A percentile compares a stretch with the other conserved stretches of the same genome.
phyloP scores from a whole-genome alignment of 768 basidiomycete genomes.

The Filobasidium floriforme region DNA sequence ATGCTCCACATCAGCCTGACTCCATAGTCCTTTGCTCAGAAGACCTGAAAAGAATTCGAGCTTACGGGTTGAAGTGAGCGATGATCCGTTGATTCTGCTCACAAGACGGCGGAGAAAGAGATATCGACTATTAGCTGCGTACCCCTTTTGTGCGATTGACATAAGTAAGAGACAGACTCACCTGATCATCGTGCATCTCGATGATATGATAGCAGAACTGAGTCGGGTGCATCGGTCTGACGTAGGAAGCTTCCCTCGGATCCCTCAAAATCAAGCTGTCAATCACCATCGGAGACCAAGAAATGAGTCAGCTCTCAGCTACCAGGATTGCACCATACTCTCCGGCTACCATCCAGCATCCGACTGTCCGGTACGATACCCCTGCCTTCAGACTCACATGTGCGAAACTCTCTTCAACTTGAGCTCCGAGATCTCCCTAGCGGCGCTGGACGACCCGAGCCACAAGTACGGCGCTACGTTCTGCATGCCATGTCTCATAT shows the following conservation, averaged over 20 bases:
- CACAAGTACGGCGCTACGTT: slow-evolving; percentile 39
- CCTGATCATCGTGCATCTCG: slow-evolving; percentile 43
- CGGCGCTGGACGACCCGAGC: slow-evolving; percentile 43
- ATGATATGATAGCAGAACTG: slow-evolving; percentile 40
- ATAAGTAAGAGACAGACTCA: slow-evolving; percentile 23
- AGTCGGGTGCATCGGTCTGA: slow-evolving; percentile 40
- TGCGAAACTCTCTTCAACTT: slow-evolving; percentile 40
- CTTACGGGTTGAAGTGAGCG: slow-evolving; percentile 34
- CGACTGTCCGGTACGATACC: background rate
- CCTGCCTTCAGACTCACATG: slow-evolving; percentile 31
- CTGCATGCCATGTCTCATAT: slow-evolving; percentile 44
- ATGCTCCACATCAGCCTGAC: background rate
- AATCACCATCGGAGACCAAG: no score
- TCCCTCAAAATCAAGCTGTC: slow-evolving; percentile 43
- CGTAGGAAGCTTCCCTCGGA: slow-evolving; percentile 35
- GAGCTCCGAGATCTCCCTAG: slow-evolving; percentile 31
- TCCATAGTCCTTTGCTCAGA: background rate
- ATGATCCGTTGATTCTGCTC: slow-evolving; percentile 44
- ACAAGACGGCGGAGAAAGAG: slow-evolving; percentile 4
- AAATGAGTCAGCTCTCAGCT: background rate
- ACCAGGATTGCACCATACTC: no score
- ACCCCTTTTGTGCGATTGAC: background rate
- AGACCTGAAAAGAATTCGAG: background rate
- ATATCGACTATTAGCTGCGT: no score
- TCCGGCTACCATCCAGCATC: no score